Evolutionary conservation across 2,329 filamentous ascomycete species (phyloP).

Genomic region (Cladophialophora chaetospira): DNA sequence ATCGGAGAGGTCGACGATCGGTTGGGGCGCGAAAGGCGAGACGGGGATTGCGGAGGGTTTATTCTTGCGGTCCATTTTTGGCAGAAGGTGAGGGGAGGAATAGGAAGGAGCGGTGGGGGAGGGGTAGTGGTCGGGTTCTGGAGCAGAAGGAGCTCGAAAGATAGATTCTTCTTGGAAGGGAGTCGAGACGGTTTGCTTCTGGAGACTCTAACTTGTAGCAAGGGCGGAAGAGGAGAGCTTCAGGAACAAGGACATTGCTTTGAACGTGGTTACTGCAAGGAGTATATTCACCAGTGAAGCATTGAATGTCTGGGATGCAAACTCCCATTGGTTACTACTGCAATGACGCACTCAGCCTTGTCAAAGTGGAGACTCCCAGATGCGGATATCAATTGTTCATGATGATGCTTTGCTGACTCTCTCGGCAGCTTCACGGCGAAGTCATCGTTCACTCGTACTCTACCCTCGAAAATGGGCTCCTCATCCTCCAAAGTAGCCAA

Average conservation of each 20-base stretch:
- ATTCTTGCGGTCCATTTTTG: conserved; percentile 75
- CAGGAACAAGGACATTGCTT: background rate
- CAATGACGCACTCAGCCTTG: conserved; percentile 8
- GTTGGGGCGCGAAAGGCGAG: conserved; percentile 72
- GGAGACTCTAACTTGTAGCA: too few species aligned
- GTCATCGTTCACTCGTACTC: background rate
- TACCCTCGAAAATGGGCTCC: conserved; percentile 24
- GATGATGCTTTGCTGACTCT: background rate
- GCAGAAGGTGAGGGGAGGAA: background rate
- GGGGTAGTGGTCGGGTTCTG: background rate
- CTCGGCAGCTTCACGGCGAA: background rate
- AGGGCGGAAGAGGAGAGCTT: background rate
- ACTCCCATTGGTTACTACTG: background rate
- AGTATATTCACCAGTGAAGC: background rate
- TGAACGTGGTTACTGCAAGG: background rate
- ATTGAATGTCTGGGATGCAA: background rate
- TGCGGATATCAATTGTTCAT: background rate
- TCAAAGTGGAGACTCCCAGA: conserved; percentile 1
- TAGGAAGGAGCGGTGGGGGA: background rate
- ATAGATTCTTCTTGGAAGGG: background rate
- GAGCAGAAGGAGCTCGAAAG: background rate
- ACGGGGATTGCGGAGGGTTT: conserved; percentile 77
- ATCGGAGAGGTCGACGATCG: conserved; percentile 73
- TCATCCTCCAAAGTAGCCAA: conserved; percentile 32
- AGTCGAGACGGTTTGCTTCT: background rate